Percentiles rank a stretch among this genome's conserved stretches.
These are phyloP conservation scores for Talaromyces sp. DNA, from an alignment of 2,329 filamentous ascomycete genomes.

Conservation along the genomic window DNA sequence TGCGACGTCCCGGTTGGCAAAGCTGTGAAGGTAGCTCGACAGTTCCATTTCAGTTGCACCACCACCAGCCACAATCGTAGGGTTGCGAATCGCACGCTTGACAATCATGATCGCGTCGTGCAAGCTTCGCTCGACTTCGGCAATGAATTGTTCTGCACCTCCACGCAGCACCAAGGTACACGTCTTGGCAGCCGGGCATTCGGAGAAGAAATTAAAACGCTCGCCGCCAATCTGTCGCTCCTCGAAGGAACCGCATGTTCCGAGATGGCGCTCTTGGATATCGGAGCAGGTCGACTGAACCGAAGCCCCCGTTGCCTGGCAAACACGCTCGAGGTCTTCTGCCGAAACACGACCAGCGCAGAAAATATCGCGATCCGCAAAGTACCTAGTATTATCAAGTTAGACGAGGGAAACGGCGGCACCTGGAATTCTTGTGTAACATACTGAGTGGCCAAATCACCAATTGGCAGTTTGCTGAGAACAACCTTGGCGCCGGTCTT, in stretches of 20 bases:
- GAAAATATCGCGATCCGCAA: slow-evolving; percentile 96
- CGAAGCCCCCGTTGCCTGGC: slow-evolving; percentile 87
- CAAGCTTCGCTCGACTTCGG: slow-evolving; percentile 93
- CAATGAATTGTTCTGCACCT: slow-evolving; percentile 97
- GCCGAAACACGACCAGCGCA: slow-evolving; percentile 88
- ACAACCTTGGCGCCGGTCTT: slow-evolving; percentile 96
- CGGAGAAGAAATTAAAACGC: slow-evolving; percentile 97
- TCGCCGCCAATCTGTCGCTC: slow-evolving; percentile 97
- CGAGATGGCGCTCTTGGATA: slow-evolving; percentile 82
- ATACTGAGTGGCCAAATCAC: slow-evolving; percentile 88
- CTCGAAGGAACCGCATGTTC: slow-evolving; percentile 84
- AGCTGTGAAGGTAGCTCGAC: slow-evolving; percentile 86
- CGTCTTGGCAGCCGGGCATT: slow-evolving; percentile 91
- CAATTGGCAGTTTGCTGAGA: slow-evolving; percentile 93
- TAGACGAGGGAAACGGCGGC: background rate
- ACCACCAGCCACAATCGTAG: slow-evolving; percentile 88
- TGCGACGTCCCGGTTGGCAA: slow-evolving; percentile 84
- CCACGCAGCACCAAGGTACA: slow-evolving; percentile 94
- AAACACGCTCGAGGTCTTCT: slow-evolving; percentile 93
- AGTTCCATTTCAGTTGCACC: slow-evolving; percentile 96
- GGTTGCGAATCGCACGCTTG: slow-evolving; percentile 94
- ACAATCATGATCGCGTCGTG: slow-evolving; percentile 99
- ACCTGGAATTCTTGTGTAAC: slow-evolving; percentile 8
- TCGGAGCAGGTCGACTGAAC: slow-evolving; percentile 96
- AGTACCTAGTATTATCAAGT: slow-evolving; percentile 52